Percentiles rank a stretch among this genome's conserved stretches.
Evolutionary conservation across 2,329 filamentous ascomycete genomes (phyloP).

Genomic region (Colletotrichum sidae): DNA sequence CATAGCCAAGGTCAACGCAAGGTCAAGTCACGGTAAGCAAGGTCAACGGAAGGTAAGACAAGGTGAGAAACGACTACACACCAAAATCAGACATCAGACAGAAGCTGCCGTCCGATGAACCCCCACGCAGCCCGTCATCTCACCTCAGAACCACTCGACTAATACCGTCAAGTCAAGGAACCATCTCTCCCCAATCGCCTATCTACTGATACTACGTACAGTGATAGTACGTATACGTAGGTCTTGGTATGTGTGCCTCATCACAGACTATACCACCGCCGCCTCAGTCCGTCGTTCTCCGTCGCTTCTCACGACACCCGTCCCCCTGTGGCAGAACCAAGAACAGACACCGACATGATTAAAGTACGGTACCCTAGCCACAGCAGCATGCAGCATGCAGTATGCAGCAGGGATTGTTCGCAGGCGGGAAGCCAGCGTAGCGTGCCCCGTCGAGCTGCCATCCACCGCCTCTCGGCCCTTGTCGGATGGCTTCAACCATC

Average conservation of each 20-base stretch:
- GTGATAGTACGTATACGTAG: too few species aligned
- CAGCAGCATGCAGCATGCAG: not conserved
- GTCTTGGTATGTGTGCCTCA: too few species aligned
- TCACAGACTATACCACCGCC: not conserved
- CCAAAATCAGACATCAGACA: not conserved
- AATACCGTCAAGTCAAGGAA: slow-evolving; percentile 13
- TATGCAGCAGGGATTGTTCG: not conserved
- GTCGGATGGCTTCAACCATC: not conserved
- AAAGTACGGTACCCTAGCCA: slow-evolving; percentile 12
- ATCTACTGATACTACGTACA: too few species aligned
- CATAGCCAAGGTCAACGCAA: not conserved
- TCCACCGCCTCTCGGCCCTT: too few species aligned
- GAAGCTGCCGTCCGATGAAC: not conserved
- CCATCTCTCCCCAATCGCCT: not conserved
- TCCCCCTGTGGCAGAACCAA: not conserved
- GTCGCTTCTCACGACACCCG: not conserved
- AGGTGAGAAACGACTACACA: not conserved
- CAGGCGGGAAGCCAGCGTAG: slow-evolving; percentile 1
- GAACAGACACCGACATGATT: slow-evolving; percentile 26
- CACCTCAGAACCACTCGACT: slow-evolving; percentile 3
- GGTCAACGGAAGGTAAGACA: not conserved
- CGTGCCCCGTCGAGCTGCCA: too few species aligned
- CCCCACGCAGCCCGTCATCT: slow-evolving; percentile 26
- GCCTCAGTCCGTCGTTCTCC: slow-evolving; percentile 25
- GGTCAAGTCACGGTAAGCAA: not conserved